phyloP scores from a whole-genome alignment of 31 red algal genomes.

The Pterothamnion heteromorphum region DNA sequence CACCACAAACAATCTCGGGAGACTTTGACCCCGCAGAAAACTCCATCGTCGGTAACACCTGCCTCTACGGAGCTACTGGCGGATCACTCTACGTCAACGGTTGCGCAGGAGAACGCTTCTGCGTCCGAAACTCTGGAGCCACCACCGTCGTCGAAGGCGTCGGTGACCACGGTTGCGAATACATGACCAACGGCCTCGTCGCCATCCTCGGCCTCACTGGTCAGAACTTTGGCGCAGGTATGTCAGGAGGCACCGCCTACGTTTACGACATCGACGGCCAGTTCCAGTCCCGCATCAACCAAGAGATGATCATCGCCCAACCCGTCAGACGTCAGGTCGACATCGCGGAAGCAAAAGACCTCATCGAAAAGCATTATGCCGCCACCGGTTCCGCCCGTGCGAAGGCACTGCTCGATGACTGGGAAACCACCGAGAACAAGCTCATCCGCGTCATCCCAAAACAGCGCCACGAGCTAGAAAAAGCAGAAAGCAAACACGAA shows the following conservation, averaged over 20 bases:
- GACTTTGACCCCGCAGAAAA: background rate
- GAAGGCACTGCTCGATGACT: slow-evolving; percentile 18
- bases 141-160: background rate
- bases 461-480: too few relatives aligned
- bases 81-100: background rate
- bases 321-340: background rate
- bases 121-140: background rate
- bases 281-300: slow-evolving; percentile 12
- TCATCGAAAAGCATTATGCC: background rate
- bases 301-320: background rate
- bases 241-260: slow-evolving; percentile 45
- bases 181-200: background rate
- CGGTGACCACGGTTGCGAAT: background rate
- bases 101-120: slow-evolving; percentile 10
- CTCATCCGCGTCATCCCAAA: slow-evolving; percentile 40
- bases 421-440: background rate
- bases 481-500: too few relatives aligned
- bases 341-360: slow-evolving; percentile 15
- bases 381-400: slow-evolving; percentile 7
- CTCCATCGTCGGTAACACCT: slow-evolving; percentile 25
- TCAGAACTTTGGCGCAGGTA: slow-evolving; percentile 41
- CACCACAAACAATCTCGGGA: background rate
- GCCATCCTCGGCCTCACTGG: slow-evolving; percentile 11
- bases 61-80: slow-evolving; percentile 38
- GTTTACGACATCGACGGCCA: slow-evolving; percentile 13